Evolutionary conservation across 2,329 filamentous ascomycete species (phyloP).

Genomic region (Kalmusia sp.): DNA sequence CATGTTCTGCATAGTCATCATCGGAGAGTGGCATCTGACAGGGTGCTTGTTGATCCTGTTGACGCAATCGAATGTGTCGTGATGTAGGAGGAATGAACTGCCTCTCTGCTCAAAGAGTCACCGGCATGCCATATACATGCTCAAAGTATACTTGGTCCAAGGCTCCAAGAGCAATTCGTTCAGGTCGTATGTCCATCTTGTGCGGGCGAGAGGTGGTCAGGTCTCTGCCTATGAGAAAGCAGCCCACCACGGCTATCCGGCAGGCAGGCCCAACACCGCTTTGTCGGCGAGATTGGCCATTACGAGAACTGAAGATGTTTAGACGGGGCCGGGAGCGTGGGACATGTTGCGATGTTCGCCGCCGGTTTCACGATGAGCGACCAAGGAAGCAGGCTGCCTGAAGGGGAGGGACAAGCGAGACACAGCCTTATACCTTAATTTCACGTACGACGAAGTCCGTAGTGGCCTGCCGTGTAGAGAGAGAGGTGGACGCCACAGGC

Average conservation of each 20-base stretch:
- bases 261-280: background rate
- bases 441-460: slow-evolving; percentile 1
- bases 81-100: background rate
- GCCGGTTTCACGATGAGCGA: background rate
- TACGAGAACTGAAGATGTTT: background rate
- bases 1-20: background rate
- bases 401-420: background rate
- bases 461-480: background rate
- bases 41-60: background rate
- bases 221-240: background rate
- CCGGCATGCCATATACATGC: too few relatives aligned
- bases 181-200: background rate
- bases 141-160: too few relatives aligned
- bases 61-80: background rate
- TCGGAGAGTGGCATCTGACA: background rate
- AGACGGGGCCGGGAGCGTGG: background rate
- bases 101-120: too few relatives aligned
- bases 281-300: background rate
- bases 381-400: background rate
- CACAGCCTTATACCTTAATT: slow-evolving; percentile 7
- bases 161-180: background rate
- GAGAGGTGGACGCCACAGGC: background rate
- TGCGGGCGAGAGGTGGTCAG: background rate
- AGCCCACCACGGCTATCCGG: background rate
- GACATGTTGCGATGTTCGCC: background rate